Percentiles rank a stretch among this genome's conserved stretches.
phyloP scores from a whole-genome alignment of 768 basidiomycete genomes.

The Piloderma croceum region DNA sequence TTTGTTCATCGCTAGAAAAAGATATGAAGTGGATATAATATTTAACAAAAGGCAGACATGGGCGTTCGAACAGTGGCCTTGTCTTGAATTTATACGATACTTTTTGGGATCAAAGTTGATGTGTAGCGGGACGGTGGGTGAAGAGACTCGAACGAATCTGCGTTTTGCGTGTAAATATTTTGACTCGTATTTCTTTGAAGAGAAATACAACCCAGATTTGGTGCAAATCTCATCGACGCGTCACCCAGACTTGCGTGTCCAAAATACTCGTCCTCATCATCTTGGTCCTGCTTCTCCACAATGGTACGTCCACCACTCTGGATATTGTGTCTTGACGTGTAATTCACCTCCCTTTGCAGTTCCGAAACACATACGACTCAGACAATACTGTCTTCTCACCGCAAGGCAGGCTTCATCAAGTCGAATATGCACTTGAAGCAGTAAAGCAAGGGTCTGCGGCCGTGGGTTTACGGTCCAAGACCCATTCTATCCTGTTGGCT shows the following conservation, averaged over 20 bases:
- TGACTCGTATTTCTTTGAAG: background rate
- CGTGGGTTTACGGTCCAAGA: constrained; percentile 92
- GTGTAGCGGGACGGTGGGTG: too few relatives aligned
- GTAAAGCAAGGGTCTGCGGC: constrained; percentile 99
- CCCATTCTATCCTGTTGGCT: constrained; percentile 87
- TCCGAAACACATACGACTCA: constrained; percentile 95
- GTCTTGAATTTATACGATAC: too few relatives aligned
- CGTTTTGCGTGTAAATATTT: too few relatives aligned
- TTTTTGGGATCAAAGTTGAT: too few relatives aligned
- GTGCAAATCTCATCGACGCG: constrained; percentile 19
- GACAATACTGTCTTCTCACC: constrained; percentile 98
- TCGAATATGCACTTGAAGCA: constrained; percentile 97
- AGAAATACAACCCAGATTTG: background rate
- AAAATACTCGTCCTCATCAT: background rate
- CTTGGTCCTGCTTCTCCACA: constrained; percentile 12
- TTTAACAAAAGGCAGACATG: too few relatives aligned
- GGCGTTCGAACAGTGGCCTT: too few relatives aligned
- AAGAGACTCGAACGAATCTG: too few relatives aligned
- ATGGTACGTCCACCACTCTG: constrained; percentile 23
- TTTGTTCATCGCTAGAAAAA: constrained; percentile 57
- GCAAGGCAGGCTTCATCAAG: constrained; percentile 94
- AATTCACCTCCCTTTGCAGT: constrained; percentile 38
- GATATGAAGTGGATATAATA: too few relatives aligned
- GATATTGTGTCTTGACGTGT: constrained; percentile 3
- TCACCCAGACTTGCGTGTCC: constrained; percentile 17